Percentiles rank a stretch among this genome's conserved stretches.
Evolutionary conservation across 1,139 yeast genomes (phyloP).

Genomic region (Torulaspora globosa): DNA sequence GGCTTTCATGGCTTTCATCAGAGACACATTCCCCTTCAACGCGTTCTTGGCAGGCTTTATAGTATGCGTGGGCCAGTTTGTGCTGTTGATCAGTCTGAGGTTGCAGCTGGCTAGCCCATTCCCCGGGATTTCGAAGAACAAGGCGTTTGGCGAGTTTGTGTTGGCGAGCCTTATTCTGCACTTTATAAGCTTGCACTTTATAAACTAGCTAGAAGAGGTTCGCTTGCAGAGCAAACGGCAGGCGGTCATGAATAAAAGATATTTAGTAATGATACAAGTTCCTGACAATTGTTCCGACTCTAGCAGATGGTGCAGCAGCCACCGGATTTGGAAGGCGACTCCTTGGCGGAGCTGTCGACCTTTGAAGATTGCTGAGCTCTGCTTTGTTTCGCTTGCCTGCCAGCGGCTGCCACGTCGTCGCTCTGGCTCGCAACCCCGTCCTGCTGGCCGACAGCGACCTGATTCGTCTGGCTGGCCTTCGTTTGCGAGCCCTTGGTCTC

Average conservation of each 20-base stretch:
- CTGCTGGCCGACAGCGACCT: constrained; percentile 7
- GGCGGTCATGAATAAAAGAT: constrained; percentile 3
- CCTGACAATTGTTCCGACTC: background rate
- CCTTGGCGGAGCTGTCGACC: constrained; percentile 8
- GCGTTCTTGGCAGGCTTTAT: constrained; percentile 93
- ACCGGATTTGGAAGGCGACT: constrained; percentile 16
- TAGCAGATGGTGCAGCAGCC: constrained; percentile 26
- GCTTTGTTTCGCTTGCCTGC: constrained; percentile 8
- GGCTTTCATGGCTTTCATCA: constrained; percentile 67
- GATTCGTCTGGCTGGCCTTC: constrained; percentile 1
- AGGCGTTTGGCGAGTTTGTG: constrained; percentile 85
- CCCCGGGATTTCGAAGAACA: constrained; percentile 59
- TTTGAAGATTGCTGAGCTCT: constrained; percentile 15
- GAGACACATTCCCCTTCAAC: constrained; percentile 86
- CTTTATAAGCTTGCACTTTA: constrained; percentile 85
- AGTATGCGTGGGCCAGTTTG: constrained; percentile 93
- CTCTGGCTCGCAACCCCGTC: constrained; percentile 4
- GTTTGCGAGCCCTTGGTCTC: constrained; percentile 11
- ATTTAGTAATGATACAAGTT: constrained; percentile 9
- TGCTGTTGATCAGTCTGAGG: constrained; percentile 73
- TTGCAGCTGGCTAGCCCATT: constrained; percentile 59
- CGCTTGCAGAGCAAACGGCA: background rate
- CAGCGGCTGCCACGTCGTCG: constrained; percentile 7
- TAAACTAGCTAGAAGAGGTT: constrained; percentile 48
- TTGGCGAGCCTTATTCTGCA: constrained; percentile 86